Conservation (phyloP, 2,329 filamentous ascomycete species). For the Arthrobotrys megalospora region DNA sequence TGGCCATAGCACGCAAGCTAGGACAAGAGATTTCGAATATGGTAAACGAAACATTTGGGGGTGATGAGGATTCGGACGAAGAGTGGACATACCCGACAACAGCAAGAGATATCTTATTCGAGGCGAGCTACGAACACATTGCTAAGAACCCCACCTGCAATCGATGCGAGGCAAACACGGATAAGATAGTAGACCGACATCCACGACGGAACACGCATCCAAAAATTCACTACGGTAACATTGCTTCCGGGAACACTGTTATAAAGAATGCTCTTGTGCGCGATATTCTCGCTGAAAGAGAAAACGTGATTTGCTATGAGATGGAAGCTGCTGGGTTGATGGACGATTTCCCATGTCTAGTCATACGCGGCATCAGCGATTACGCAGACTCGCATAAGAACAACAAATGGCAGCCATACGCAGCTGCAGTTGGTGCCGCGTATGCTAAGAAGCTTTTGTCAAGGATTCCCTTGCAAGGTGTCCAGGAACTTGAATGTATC, state of each 20-base stretch:
- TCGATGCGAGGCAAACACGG: not conserved
- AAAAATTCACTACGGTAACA: conserved; percentile 24
- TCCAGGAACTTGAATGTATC: no score
- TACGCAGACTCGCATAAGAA: conserved; percentile 32
- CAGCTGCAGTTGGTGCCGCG: conserved; percentile 3
- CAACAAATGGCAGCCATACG: conserved; percentile 22
- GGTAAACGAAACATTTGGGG: no score
- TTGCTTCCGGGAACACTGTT: conserved; percentile 15
- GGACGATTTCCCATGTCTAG: conserved; percentile 11
- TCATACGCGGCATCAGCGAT: conserved; percentile 26
- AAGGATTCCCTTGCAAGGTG: no score
- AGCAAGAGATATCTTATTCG: conserved; percentile 4
- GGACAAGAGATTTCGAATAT: no score
- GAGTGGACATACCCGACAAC: no score
- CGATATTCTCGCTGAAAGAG: not conserved
- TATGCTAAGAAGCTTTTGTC: conserved; percentile 14
- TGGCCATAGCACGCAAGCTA: no score
- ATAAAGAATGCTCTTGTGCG: conserved; percentile 2
- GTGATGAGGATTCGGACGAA: no score
- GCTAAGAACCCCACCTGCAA: conserved; percentile 8
- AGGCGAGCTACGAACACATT: not conserved
- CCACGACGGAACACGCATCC: not conserved
- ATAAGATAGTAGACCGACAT: not conserved
- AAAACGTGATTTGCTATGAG: conserved; percentile 5
- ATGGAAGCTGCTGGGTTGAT: conserved; percentile 18